These are phyloP conservation scores for Boletus pseudo-olivaceus DNA, from an alignment of 768 basidiomycete genomes.

Conservation along the genomic window DNA sequence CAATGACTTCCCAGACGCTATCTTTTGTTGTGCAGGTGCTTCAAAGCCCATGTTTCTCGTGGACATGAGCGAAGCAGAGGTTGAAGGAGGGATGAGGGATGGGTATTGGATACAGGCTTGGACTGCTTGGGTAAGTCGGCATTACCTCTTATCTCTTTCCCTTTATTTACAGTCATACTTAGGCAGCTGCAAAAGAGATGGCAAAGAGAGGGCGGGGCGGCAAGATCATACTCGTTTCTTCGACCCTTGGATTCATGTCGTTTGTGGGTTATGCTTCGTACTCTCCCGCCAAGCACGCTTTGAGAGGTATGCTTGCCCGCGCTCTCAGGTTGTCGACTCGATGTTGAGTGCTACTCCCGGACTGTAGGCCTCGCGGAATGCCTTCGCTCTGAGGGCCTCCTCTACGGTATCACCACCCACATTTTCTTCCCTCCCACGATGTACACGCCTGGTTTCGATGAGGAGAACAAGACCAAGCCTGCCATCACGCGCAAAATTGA, in stretches of 20 bases:
- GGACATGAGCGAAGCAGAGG: constrained; percentile 58
- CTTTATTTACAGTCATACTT: neutral
- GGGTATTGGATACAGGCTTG: constrained; percentile 42
- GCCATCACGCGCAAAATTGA: constrained; percentile 73
- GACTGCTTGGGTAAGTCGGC: constrained; percentile 41
- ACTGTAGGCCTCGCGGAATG: constrained; percentile 74
- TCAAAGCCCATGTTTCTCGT: constrained; percentile 71
- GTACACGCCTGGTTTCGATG: constrained; percentile 68
- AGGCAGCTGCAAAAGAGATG: constrained; percentile 71
- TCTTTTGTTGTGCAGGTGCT: constrained; percentile 78
- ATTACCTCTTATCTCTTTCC: neutral
- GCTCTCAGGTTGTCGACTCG: neutral
- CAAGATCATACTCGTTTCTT: constrained; percentile 75
- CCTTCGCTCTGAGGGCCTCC: constrained; percentile 70
- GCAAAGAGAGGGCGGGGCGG: constrained; percentile 52
- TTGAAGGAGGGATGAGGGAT: constrained; percentile 42
- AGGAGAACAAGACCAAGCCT: constrained; percentile 78
- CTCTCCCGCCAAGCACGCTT: constrained; percentile 79
- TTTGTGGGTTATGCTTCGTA: constrained; percentile 80
- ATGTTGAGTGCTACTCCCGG: neutral
- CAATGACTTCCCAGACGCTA: constrained; percentile 65
- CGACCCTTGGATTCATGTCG: constrained; percentile 69
- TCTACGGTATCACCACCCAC: constrained; percentile 77
- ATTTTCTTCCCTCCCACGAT: constrained; percentile 84
- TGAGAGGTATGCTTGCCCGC: constrained; percentile 55